Base-by-base conservation (phyloP, 2,329 filamentous ascomycete species). In the Colletotrichum trifolii region DNA sequence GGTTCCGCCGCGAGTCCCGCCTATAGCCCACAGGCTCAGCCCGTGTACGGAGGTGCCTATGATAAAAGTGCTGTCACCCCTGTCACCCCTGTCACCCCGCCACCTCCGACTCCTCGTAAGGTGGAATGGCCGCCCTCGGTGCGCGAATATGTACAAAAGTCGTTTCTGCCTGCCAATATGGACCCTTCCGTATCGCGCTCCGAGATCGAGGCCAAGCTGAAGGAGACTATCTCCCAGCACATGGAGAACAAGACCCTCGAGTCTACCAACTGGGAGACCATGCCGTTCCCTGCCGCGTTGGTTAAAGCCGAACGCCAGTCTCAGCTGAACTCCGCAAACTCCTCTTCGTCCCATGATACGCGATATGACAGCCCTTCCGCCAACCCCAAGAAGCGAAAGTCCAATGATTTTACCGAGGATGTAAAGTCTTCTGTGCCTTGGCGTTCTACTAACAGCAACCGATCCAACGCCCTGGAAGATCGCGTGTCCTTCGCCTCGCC, bases 161-260 rank as follows among this genome's bases (percentile, higher is more conserved):
- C 94, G 34, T 98, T 98, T 75, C 88, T 92, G 54, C 86, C 88
- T 34, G 86, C 89, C 64, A 92, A 94, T 74, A 82, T 89, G 69
- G 85, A 91, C 67, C 73, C 85, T 6, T 84, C 86, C 43, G 86
- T 94, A 49, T 77, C 81, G 54, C 85, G 86, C 57, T 73, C 84
- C 57, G 93, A 97, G 62, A 91, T 97, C 84, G 91, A 97, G 77
- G 82, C 83, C 66, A 96, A 94, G 74, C 82, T 99, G 68, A 97
- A 95, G 78, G 82, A 90, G 66, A 91, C 94, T 70, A 97, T 99
- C 75, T 92, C 91, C 67, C 84, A 89, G 59, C 93, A 93, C 68
- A 94, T 93, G 70, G 91, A 95, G 71, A 86, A 81, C 71, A 87
- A 90, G 70, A 85, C 86, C 60, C 86, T 97, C 73, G 84, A 91